Evolutionary conservation across 306 rosid genomes (phyloP).

Genomic region (Elaeagnus macrophylla): DNA sequence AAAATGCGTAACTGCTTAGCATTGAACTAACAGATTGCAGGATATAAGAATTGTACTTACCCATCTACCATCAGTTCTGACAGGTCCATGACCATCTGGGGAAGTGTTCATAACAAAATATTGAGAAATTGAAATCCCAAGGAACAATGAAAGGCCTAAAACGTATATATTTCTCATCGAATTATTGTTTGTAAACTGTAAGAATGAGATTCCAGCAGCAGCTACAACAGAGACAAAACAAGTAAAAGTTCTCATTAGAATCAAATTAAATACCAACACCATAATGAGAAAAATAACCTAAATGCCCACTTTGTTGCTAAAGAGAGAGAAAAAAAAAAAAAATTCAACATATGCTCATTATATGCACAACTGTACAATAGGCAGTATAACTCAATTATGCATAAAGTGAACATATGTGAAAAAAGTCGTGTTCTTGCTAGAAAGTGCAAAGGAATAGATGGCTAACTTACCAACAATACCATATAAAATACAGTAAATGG

Average conservation of each 20-base stretch:
- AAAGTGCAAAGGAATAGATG: no score
- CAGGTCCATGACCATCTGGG: conserved; percentile 74
- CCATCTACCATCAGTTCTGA: conserved; percentile 72
- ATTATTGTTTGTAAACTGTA: conserved; percentile 54
- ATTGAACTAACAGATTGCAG: not conserved
- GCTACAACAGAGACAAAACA: conserved; percentile 36
- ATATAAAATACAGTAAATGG: conserved; percentile 73
- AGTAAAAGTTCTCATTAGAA: not conserved
- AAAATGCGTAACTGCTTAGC: not conserved
- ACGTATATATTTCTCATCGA: conserved; percentile 77
- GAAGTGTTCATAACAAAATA: conserved; percentile 55
- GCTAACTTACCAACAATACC: conserved; percentile 75
- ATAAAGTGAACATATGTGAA: no score
- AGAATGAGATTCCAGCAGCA: conserved; percentile 72
- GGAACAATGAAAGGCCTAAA: conserved; percentile 73
- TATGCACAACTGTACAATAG: no score
- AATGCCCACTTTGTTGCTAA: no score
- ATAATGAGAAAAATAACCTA: not conserved
- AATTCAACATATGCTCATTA: no score
- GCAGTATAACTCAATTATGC: no score
- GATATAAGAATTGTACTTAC: conserved; percentile 34
- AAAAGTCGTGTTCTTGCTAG: no score
- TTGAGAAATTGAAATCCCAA: conserved; percentile 83
- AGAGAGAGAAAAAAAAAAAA: no score
- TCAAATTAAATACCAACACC: not conserved